These are phyloP conservation scores for Reutealis trisperma DNA, from an alignment of 345 rosid species.

Conservation along the genomic window DNA sequence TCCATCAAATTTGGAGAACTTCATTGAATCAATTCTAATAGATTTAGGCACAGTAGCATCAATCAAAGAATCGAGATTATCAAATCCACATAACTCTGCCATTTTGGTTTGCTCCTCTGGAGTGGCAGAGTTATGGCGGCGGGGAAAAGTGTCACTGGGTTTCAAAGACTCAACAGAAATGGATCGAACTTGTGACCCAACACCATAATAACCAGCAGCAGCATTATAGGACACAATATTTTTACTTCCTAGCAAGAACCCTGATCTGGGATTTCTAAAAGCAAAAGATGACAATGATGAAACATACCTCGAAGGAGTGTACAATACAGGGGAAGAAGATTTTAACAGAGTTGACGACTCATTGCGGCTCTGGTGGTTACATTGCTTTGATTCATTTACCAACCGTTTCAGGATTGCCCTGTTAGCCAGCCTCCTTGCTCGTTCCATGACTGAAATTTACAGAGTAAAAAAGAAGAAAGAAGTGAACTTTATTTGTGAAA, in stretches of 20 bases:
- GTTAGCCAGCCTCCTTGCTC: slow-evolving; percentile 86
- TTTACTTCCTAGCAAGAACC: slow-evolving; percentile 28
- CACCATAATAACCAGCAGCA: slow-evolving; percentile 24
- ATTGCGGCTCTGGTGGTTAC: slow-evolving; percentile 31
- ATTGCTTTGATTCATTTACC: slow-evolving; percentile 54
- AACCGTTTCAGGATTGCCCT: slow-evolving; percentile 74
- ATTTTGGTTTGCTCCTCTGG: slow-evolving; percentile 82
- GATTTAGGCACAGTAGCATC: slow-evolving; percentile 97
- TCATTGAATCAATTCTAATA: slow-evolving; percentile 84
- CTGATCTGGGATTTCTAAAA: slow-evolving; percentile 35
- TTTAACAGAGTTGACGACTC: slow-evolving; percentile 33
- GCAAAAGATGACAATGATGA: slow-evolving; percentile 68
- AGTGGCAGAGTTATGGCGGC: slow-evolving; percentile 92
- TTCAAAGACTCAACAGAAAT: slow-evolving; percentile 77
- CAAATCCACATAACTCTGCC: slow-evolving; percentile 74
- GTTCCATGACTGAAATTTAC: slow-evolving; percentile 57
- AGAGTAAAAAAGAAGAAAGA: not conserved
- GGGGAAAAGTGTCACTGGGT: slow-evolving; percentile 79
- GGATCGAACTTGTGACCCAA: slow-evolving; percentile 56
- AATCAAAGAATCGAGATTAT: slow-evolving; percentile 61
- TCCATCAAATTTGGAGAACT: slow-evolving; percentile 77
- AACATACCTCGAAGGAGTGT: slow-evolving; percentile 66
- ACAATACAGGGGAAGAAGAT: slow-evolving; percentile 41
- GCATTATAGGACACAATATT: slow-evolving; percentile 17
- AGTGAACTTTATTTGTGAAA: not conserved